Percentiles rank a stretch among this genome's conserved stretches.
These are phyloP conservation scores for Trichocladium uniseriatum DNA, from an alignment of 495 filamentous ascomycete genomes.

Conservation along the genomic window DNA sequence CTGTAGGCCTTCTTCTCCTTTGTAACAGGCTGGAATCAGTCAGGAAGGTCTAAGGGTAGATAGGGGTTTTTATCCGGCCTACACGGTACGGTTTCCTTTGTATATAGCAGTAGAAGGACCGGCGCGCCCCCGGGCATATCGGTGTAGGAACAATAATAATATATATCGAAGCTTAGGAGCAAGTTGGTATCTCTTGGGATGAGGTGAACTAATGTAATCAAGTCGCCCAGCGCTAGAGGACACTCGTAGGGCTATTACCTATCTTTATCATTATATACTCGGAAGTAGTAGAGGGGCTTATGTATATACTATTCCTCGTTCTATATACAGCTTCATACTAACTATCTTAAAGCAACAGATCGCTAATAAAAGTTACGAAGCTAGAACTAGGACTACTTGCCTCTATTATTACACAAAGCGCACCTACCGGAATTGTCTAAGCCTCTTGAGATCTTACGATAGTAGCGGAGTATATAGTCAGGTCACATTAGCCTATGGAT, in stretches of 20 bases:
- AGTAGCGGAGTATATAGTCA: constrained; percentile 1
- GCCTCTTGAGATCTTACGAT: not conserved
- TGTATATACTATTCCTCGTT: constrained; percentile 1
- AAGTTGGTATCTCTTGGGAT: not conserved
- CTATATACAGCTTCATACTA: constrained; percentile 2
- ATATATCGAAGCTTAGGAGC: constrained; percentile 3
- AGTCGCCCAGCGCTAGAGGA: constrained; percentile 1
- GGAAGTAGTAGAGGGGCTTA: constrained; percentile 4
- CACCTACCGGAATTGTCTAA: not conserved
- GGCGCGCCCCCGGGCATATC: too few relatives aligned
- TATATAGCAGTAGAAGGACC: too few relatives aligned
- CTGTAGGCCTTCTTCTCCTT: too few relatives aligned
- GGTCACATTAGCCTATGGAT: constrained; percentile 1
- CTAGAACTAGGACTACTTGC: not conserved
- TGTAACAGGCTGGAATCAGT: too few relatives aligned
- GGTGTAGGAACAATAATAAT: too few relatives aligned
- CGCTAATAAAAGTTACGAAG: not conserved
- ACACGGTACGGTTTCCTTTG: too few relatives aligned
- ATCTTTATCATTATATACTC: constrained; percentile 8
- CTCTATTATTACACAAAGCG: constrained; percentile 4
- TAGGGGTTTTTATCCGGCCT: too few relatives aligned
- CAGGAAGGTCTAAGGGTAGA: too few relatives aligned
- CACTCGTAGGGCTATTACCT: constrained; percentile 3
- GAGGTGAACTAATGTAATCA: constrained; percentile 24
- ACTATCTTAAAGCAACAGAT: constrained; percentile 6